Conservation (phyloP, 441 rosid species). For the Croton laevigatus region DNA sequence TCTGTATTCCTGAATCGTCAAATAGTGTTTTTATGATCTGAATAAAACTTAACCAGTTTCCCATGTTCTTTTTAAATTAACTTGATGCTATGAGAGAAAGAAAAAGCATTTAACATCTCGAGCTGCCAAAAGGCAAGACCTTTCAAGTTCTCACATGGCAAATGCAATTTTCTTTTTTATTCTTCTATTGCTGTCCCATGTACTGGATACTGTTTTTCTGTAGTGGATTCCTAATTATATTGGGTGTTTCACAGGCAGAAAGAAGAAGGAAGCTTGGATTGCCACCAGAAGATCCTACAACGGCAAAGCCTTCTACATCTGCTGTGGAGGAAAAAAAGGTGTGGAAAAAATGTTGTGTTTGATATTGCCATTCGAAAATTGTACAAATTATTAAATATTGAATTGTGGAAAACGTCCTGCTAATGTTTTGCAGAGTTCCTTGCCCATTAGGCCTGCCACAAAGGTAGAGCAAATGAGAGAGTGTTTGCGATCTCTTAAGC, state of each 20-base stretch:
- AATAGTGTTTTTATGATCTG: background rate
- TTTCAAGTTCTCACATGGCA: background rate
- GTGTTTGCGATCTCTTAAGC: conserved; percentile 88
- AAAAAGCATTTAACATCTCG: background rate
- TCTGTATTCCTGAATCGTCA: background rate
- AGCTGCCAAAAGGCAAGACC: background rate
- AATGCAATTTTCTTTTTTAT: background rate
- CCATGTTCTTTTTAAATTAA: background rate
- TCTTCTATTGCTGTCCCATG: background rate
- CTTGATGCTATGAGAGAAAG: too few relatives aligned
- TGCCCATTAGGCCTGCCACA: conserved; percentile 89
- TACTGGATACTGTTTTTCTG: background rate
- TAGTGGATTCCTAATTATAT: conserved; percentile 15
- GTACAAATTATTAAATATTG: background rate
- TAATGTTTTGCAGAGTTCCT: conserved; percentile 52
- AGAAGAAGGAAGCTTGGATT: conserved; percentile 93
- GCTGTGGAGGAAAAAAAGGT: conserved; percentile 87
- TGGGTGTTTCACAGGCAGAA: conserved; percentile 65
- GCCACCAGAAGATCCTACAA: conserved; percentile 83
- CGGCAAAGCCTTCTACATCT: conserved; percentile 59
- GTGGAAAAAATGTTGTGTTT: conserved; percentile 9
- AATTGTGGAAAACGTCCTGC: background rate
- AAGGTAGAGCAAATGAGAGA: conserved; percentile 92
- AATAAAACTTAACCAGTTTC: background rate
- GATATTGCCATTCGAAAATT: conserved; percentile 1